Percentiles rank a stretch among this genome's conserved stretches.
phyloP scores from a whole-genome alignment of 768 basidiomycete genomes.

The Lactifluus rugatus region DNA sequence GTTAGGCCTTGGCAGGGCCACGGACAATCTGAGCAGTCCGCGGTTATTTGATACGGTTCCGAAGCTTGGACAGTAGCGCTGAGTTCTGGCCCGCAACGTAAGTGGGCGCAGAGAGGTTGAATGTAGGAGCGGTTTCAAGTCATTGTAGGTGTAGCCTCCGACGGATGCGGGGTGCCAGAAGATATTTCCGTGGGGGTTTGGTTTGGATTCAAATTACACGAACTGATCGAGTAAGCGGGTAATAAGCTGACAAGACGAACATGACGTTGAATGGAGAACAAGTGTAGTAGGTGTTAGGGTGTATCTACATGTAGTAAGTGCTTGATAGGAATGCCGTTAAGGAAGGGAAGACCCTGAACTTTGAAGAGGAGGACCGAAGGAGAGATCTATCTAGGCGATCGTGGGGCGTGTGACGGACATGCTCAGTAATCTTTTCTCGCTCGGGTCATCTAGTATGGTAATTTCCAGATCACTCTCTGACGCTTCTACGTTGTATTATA shows the following conservation, averaged over 20 bases:
- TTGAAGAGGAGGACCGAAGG: neutral
- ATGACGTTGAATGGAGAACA: neutral
- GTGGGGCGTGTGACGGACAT: slow-evolving; percentile 14
- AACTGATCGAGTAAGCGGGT: neutral
- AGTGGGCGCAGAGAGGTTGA: neutral
- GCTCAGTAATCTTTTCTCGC: slow-evolving; percentile 18
- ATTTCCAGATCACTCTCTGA: slow-evolving; percentile 8
- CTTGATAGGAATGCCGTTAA: neutral
- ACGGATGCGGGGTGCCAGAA: neutral
- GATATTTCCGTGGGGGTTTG: neutral
- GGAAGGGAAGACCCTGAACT: neutral
- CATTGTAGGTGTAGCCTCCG: neutral
- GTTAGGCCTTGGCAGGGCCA: neutral
- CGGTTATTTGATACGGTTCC: neutral
- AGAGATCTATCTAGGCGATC: slow-evolving; percentile 11
- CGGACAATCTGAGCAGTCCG: neutral
- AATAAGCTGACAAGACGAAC: neutral
- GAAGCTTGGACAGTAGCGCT: neutral
- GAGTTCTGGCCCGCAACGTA: neutral
- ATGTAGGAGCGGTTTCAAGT: too few relatives aligned
- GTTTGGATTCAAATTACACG: neutral
- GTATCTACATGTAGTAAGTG: too few relatives aligned
- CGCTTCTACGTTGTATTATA: slow-evolving; percentile 12
- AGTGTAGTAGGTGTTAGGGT: neutral
- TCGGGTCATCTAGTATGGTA: slow-evolving; percentile 10